Evolutionary conservation across 257 asterid species (phyloP).

Genomic region (Solanum acaule): DNA sequence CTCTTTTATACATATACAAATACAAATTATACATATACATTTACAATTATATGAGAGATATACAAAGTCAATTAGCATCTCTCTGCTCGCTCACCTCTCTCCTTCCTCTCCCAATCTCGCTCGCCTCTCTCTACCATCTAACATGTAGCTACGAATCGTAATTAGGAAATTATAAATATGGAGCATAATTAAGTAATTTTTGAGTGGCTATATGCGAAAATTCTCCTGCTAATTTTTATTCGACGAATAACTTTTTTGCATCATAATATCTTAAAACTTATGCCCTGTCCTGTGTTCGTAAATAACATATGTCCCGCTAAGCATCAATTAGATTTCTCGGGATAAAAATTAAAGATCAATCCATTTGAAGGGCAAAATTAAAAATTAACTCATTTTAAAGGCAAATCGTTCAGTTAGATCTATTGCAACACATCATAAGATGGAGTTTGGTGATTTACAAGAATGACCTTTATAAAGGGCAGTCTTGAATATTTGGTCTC

Average conservation of each 20-base stretch:
- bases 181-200: too few relatives aligned
- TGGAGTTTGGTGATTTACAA: background rate
- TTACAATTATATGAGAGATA: too few relatives aligned
- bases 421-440: background rate
- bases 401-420: background rate
- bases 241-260: background rate
- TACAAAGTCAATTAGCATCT: too few relatives aligned
- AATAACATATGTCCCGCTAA: background rate
- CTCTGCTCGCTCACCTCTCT: too few relatives aligned
- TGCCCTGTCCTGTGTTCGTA: fast-evolving
- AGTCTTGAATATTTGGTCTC: background rate
- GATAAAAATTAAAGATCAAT: background rate
- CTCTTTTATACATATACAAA: too few relatives aligned
- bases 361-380: background rate
- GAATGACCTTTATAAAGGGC: background rate
- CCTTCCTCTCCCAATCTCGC: too few relatives aligned
- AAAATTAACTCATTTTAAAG: background rate
- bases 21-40: too few relatives aligned
- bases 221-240: too few relatives aligned
- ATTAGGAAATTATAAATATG: too few relatives aligned
- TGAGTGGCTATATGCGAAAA: too few relatives aligned
- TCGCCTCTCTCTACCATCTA: too few relatives aligned
- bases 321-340: background rate
- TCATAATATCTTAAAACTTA: background rate
- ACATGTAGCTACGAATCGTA: too few relatives aligned